Evolutionary conservation across 148 eudicot genomes (phyloP), one percentile per base, ranked within the genome.

Genomic region (Drosera capensis): DNA sequence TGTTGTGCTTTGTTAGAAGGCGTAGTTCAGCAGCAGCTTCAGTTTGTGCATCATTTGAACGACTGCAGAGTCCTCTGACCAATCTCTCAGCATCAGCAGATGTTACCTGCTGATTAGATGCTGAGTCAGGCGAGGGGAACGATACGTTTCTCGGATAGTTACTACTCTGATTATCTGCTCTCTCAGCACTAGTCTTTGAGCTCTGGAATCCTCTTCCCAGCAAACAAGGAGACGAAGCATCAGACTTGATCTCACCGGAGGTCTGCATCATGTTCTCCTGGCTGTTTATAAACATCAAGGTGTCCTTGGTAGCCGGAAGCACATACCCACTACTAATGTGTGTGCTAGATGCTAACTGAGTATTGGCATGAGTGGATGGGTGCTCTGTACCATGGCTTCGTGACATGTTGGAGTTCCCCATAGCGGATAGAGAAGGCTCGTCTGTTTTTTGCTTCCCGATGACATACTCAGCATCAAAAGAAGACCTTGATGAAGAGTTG

Each of bases 301-400:
- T 67, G 8, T 16, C 45, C 46, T 75, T 79, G 29, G 61, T 71
- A 24, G 72, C 51, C 48, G 65, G 34, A 12, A 79, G 72, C 23
- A 66, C 15, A 62, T 63, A 81, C 14, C 75, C 94, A 24, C 58
- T 52, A 58, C 75, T 83, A 24, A 92, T 74, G 45, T 75, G 44
- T 15, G 59, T 84, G 49, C 95, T 90, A 17, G 82, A 74, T 25
- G 54, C 69, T 20, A 95, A 90, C 46, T 74, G 95, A 22, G 71
- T 78, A 69, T 95, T 67, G 63, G 94, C 81, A 43, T 90, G 99
- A 45, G 62, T 49, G 52, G 71, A 75, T 0, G 87, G 78, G 56
- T 81, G 77, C 39, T 75, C 82, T 7, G 84, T 61, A 21, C 51
- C 74, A 38, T 49, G 53, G 38, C 41, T 36, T 25, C 11, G 64